Conservation (phyloP, 2,329 filamentous ascomycete genomes). For the Beauveria caledonica region DNA sequence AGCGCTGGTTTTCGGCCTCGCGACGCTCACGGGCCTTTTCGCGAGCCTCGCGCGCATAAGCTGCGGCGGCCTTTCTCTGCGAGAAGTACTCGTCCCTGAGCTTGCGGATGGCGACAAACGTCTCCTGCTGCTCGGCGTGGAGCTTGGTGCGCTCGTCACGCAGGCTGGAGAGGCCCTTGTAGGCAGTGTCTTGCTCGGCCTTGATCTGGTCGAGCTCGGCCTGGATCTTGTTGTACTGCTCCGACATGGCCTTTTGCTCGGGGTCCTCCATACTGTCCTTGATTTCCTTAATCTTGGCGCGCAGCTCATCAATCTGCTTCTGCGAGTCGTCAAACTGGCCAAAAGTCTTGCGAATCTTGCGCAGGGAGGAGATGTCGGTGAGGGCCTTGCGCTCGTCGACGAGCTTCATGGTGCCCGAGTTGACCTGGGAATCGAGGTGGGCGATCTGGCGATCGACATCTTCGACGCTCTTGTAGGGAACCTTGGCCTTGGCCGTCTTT, state of each 20-base stretch:
- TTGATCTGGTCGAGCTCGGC: constrained; percentile 85
- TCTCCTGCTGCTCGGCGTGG: constrained; percentile 78
- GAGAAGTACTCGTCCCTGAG: constrained; percentile 85
- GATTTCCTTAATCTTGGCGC: constrained; percentile 79
- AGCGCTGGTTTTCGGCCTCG: constrained; percentile 70
- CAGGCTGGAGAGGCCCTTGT: constrained; percentile 77
- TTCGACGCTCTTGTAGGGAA: constrained; percentile 78
- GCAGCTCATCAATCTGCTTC: constrained; percentile 82
- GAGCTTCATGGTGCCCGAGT: constrained; percentile 84
- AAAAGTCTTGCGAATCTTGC: constrained; percentile 89
- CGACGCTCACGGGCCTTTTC: constrained; percentile 69
- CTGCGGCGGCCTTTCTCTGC: constrained; percentile 70
- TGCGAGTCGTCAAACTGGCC: constrained; percentile 74
- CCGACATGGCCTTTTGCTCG: constrained; percentile 78
- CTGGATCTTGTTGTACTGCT: constrained; percentile 78
- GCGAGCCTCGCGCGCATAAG: constrained; percentile 77
- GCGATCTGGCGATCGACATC: constrained; percentile 81
- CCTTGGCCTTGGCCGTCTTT: constrained; percentile 72
- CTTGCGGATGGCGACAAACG: constrained; percentile 72
- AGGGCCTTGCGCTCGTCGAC: constrained; percentile 97
- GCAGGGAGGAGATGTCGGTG: constrained; percentile 69
- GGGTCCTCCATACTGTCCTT: constrained; percentile 87
- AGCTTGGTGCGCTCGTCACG: constrained; percentile 80
- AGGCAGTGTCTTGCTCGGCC: constrained; percentile 82
- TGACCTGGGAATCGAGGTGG: constrained; percentile 74